Base-by-base conservation (phyloP, 2,329 filamentous ascomycete species). In the Tolypocladium pustulatum region DNA sequence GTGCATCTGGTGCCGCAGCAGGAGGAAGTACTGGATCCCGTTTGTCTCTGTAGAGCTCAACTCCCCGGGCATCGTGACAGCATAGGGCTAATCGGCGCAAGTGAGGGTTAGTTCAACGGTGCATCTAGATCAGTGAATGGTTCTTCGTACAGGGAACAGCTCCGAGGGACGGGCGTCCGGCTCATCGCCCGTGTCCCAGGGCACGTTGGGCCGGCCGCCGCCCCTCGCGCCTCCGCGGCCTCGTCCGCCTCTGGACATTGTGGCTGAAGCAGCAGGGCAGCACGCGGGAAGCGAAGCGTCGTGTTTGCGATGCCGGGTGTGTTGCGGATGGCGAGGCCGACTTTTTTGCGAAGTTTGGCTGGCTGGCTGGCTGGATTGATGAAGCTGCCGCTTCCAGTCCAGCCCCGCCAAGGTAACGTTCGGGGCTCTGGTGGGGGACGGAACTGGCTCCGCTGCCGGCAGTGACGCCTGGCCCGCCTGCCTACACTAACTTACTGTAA, bases 101-200 rank as follows among this genome's bases (percentile, higher is more conserved):
- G 20, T 20, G n/a, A n/a, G n/a, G n/a, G 30, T 52, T 20, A 51
- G 46, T 32, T 51, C 25, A 51, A 7, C n/a, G 15, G 34, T 20
- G 22, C 52, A 9, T 10, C 41, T 15, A n/a, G 7, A 9, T 22
- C 40, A 20, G 40, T 4, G 46, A 10, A 32, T 30, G 15, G 2
- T 3, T 30, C 9, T 27, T 41, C 77, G 60, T 69, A 83, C 81
- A 0, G 82, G 82, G 61, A 85, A 85, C 12, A 82, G 77, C 63
- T 85, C 82, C n/a, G 80, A 80, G 8, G 82, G 82, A 37, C 79
- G 75, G 56, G 77, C 77, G 67, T 83, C 80, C 10, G 80, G 78
- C 62, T 84, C 82, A 62, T 82, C 80, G 46, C 77, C 73, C 22
- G 71, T 75, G 52, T 78, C 77, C 78, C 81, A 84, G 0, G 81